Conservation (phyloP, 108 stramenopile species). For the Skeletonema tropicum region DNA sequence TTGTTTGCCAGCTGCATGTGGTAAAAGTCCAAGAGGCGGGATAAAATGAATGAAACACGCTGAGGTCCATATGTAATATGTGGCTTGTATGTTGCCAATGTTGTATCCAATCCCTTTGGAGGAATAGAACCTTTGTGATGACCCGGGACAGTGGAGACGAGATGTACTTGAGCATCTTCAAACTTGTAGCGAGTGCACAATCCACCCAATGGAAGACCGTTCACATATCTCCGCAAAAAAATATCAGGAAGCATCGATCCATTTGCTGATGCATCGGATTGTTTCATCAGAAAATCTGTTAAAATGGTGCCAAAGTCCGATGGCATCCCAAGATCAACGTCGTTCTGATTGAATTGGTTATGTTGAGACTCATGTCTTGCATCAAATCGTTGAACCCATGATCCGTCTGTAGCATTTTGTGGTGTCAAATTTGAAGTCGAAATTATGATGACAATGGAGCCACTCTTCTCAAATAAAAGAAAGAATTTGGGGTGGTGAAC, state of each 20-base stretch:
- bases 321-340: constrained; percentile 40
- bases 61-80: constrained; percentile 67
- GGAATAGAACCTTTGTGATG: constrained; percentile 42
- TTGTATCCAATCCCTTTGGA: constrained; percentile 12
- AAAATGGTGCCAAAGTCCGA: constrained; percentile 72
- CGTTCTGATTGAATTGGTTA: constrained; percentile 4
- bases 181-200: constrained; percentile 48
- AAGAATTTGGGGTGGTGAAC: constrained; percentile 88
- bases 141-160: constrained; percentile 77
- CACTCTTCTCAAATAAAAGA: constrained; percentile 70
- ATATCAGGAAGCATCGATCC: constrained; percentile 44
- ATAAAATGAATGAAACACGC: constrained; percentile 63
- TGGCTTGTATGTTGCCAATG: constrained; percentile 5
- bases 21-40: constrained; percentile 29
- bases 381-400: constrained; percentile 82
- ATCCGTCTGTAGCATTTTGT: constrained; percentile 60
- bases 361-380: constrained; percentile 12
- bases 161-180: constrained; percentile 67
- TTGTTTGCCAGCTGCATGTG: constrained; percentile 35
- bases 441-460: constrained; percentile 72
- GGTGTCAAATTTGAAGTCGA: constrained; percentile 73
- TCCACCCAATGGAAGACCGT: constrained; percentile 33
- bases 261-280: constrained; percentile 55
- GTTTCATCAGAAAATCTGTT: constrained; percentile 64
- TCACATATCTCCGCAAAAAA: constrained; percentile 56